Evolutionary conservation across 2,329 filamentous ascomycete genomes (phyloP), one percentile per base, ranked within the genome.

Genomic region (Alternaria gansuensis): DNA sequence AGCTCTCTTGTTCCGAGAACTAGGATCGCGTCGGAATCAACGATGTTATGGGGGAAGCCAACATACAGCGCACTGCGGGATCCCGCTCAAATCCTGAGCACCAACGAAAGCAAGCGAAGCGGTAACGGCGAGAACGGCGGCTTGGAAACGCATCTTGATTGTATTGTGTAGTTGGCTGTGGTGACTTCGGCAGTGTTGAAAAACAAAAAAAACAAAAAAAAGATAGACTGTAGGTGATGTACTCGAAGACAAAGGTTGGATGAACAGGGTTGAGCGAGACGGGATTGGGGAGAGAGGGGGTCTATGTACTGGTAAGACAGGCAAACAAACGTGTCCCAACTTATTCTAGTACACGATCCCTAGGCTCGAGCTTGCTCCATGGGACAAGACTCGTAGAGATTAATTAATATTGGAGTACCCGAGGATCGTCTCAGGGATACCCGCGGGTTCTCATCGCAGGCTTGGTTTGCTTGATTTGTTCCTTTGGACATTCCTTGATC

Each of bases 11-110:
- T 40, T 40, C 21, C 37, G 31, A 34, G 29, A 23, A n/a, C 44
- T 31, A 8, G 17, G 5, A 23, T 48, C 44, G 17, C 7, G 33
- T 33, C 23, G 11, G 34, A 59, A 59, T 37, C 24, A 17, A 23
- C 36, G 3, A 46, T 11, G 13, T 34, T 26, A 11, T n/a, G 28
- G 23, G 23, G 37, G 21, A 46, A n/a, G 10, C 9, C 31, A 26
- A 69, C 74, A 26, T 74, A 77, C 75, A 68, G 75, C 73, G 64
- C 75, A 78, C 33, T 54, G 50, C n/a, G 75, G 75, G 26, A 77
- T 62, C 46, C 54, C 63, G 40, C 49, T 58, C 24, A 71, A 54
- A 51, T 72, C 65, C 63, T 76, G 74, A 17, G 73, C 74, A 37
- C 48, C 52, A 56, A 70, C 71, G 33, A 72, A 55, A 28, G 68